phyloP scores from a whole-genome alignment of 257 asterid genomes.

The Penstemon davidsonii region DNA sequence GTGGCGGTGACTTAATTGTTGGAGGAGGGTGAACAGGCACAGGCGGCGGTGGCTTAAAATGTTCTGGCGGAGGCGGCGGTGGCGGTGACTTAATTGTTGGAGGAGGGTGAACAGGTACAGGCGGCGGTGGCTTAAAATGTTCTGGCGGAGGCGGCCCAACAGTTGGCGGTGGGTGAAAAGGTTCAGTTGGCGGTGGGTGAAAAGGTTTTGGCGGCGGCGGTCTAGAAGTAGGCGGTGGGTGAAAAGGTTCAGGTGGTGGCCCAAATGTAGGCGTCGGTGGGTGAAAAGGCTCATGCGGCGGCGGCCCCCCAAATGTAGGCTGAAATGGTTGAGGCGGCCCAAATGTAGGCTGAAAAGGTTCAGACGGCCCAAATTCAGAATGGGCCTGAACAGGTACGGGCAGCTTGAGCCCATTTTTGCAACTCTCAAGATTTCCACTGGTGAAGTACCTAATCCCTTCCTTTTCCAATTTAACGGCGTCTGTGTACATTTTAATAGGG shows the following conservation, averaged over 20 bases:
- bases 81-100: conserved; percentile 2
- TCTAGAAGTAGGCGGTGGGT: neutral
- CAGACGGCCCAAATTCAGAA: neutral
- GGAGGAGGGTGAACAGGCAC: conserved; percentile 25
- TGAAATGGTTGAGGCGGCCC: neutral
- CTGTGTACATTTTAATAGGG: conserved; percentile 61
- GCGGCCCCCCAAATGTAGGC: neutral
- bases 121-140: neutral
- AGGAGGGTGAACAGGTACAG: neutral
- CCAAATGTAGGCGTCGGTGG: conserved; percentile 1
- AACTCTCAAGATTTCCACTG: conserved; percentile 49
- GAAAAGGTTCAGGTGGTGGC: neutral
- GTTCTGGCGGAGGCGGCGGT: neutral
- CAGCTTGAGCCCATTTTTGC: conserved; percentile 66
- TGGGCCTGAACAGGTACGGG: conserved; percentile 48
- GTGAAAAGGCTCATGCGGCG: neutral
- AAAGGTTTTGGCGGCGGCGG: conserved; percentile 2
- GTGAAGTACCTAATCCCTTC: conserved; percentile 66
- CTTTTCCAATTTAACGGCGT: conserved; percentile 45
- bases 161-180: neutral
- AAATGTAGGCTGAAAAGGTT: neutral
- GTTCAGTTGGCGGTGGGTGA: neutral
- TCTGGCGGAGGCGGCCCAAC: neutral
- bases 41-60: neutral
- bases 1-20: neutral